These are phyloP conservation scores for Rhytidhysteron rufulum DNA, from an alignment of 2,329 filamentous ascomycete species.

Conservation along the genomic window DNA sequence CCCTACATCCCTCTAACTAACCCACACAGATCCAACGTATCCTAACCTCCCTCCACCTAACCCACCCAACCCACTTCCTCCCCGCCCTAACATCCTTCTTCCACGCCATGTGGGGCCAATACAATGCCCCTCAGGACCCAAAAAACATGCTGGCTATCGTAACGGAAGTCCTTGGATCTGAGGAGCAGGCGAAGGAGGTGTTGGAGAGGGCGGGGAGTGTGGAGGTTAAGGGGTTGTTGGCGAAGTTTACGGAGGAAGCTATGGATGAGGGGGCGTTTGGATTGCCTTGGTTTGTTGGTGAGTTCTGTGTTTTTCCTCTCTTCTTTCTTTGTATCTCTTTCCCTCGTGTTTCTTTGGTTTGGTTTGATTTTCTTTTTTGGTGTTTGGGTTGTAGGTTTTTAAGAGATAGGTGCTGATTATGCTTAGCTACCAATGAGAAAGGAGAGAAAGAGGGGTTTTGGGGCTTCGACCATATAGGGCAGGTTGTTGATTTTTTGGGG, in stretches of 20 bases:
- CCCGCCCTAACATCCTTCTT: slow-evolving; percentile 46
- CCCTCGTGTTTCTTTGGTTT: slow-evolving; percentile 2
- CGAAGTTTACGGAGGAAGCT: slow-evolving; percentile 49
- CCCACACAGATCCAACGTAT: slow-evolving; percentile 45
- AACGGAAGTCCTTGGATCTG: slow-evolving; percentile 43
- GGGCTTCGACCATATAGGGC: slow-evolving; percentile 59
- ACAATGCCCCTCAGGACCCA: slow-evolving; percentile 41
- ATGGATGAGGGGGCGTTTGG: slow-evolving; percentile 57
- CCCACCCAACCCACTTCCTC: slow-evolving; percentile 40
- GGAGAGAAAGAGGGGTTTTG: slow-evolving; percentile 55
- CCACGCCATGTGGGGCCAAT: slow-evolving; percentile 50
- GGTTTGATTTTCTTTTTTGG: neutral
- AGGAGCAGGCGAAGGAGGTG: slow-evolving; percentile 40
- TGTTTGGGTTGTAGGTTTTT: neutral
- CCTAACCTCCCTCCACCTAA: slow-evolving; percentile 45
- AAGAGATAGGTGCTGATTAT: slow-evolving; percentile 5
- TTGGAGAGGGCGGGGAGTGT: slow-evolving; percentile 35
- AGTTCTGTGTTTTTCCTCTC: too few species aligned
- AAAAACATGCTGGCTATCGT: slow-evolving; percentile 46
- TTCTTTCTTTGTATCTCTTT: neutral
- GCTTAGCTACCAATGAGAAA: slow-evolving; percentile 48
- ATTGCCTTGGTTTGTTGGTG: slow-evolving; percentile 54
- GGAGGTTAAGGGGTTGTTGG: slow-evolving; percentile 46
- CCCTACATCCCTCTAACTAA: neutral
- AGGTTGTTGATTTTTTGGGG: slow-evolving; percentile 51